Evolutionary conservation across 2,329 filamentous ascomycete genomes (phyloP).

Genomic region (Bimuria novae-zelandiae): DNA sequence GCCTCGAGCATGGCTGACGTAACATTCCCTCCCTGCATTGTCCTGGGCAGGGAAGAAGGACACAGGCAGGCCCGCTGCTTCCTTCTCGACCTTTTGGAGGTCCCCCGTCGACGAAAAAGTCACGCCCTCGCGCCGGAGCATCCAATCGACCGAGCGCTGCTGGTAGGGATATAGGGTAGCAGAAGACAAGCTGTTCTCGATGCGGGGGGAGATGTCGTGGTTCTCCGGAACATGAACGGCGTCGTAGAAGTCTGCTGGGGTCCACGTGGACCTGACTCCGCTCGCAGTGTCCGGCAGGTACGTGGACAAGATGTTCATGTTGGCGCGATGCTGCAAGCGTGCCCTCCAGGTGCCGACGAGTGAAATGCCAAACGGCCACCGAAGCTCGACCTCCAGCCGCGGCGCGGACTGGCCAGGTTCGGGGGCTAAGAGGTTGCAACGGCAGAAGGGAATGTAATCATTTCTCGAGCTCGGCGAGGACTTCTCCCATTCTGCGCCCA

Average conservation of each 20-base stretch:
- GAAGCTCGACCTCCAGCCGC: constrained; percentile 30
- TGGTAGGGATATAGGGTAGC: constrained; percentile 72
- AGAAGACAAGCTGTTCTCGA: constrained; percentile 32
- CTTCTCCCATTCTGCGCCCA: constrained; percentile 26
- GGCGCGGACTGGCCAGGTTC: constrained; percentile 8
- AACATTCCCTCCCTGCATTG: constrained; percentile 53
- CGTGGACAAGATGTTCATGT: constrained; percentile 30
- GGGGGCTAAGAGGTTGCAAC: constrained; percentile 24
- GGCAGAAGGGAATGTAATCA: constrained; percentile 31
- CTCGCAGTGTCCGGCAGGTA: constrained; percentile 25
- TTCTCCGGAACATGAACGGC: constrained; percentile 64
- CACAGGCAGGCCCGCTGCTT: constrained; percentile 35
- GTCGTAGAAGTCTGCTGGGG: constrained; percentile 68
- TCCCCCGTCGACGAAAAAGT: not conserved
- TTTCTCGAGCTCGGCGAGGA: constrained; percentile 11
- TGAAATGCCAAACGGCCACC: constrained; percentile 35
- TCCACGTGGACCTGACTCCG: constrained; percentile 44
- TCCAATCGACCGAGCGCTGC: constrained; percentile 70
- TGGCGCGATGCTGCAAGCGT: constrained; percentile 24
- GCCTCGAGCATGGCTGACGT: constrained; percentile 67
- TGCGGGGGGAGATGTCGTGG: constrained; percentile 31
- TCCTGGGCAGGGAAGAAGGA: constrained; percentile 56
- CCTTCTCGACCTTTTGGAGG: not conserved
- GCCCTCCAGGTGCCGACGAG: constrained; percentile 29
- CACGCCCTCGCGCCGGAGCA: constrained; percentile 67